These are phyloP conservation scores for Pseudopyricularia cyperi DNA, from an alignment of 2,329 filamentous ascomycete species.

Conservation along the genomic window DNA sequence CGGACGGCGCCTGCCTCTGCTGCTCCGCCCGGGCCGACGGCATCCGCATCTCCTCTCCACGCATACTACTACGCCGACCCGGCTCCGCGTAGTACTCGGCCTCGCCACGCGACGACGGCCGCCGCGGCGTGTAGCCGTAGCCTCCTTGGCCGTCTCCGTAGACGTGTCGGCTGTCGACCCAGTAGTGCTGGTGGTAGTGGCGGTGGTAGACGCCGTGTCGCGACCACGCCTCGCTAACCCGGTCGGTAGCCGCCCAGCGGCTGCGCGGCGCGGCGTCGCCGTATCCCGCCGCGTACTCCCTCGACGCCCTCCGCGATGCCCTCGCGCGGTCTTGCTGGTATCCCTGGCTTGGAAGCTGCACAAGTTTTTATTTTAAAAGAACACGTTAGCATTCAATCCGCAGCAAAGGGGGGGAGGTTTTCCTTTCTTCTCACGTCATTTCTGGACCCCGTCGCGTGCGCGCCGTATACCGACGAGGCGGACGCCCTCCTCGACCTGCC, in stretches of 20 bases:
- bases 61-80: background rate
- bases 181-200: background rate
- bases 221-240: background rate
- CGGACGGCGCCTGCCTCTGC: background rate
- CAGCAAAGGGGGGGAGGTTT: background rate
- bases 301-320: background rate
- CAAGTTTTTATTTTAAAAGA: too few relatives aligned
- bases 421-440: background rate
- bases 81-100: background rate
- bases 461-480: background rate
- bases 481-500: background rate
- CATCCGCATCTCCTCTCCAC: background rate
- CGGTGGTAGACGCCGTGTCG: background rate
- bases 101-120: background rate
- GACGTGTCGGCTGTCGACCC: background rate
- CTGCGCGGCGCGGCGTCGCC: too few relatives aligned
- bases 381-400: background rate
- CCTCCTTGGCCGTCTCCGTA: too few relatives aligned
- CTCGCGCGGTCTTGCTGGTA: background rate
- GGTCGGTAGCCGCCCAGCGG: background rate
- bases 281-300: background rate
- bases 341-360: background rate
- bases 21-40: background rate
- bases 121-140: background rate
- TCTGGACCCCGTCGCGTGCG: background rate